Conservation (phyloP, 352 stramenopile species). For the Globisporangium perplexum region DNA sequence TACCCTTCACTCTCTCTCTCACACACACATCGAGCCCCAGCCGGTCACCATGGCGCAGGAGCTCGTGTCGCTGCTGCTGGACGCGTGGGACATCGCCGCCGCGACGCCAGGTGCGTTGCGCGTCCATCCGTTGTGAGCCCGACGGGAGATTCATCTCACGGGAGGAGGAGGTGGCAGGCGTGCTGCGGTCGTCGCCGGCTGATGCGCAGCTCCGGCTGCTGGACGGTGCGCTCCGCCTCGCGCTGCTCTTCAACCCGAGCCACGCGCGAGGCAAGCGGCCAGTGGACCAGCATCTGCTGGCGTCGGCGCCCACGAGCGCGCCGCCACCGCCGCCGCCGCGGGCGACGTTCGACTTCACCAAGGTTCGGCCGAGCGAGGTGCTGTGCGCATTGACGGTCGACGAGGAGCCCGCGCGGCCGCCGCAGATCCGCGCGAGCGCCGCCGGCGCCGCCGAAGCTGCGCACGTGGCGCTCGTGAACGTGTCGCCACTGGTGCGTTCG, state of each 20-base stretch:
- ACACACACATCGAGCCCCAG: background rate
- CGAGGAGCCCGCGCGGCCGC: constrained; percentile 3
- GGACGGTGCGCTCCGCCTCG: constrained; percentile 23
- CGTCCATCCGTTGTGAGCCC: too few relatives aligned
- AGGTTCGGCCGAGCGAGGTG: constrained; percentile 41
- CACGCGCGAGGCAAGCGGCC: constrained; percentile 42
- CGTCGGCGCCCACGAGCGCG: too few relatives aligned
- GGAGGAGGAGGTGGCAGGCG: too few relatives aligned
- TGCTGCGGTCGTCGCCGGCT: constrained; percentile 29
- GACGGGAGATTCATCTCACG: too few relatives aligned
- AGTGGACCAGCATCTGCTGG: constrained; percentile 25
- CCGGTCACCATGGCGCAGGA: background rate
- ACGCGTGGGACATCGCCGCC: constrained; percentile 18
- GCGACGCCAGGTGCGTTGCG: constrained; percentile 14
- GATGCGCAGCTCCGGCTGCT: constrained; percentile 30
- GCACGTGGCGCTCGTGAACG: constrained; percentile 50
- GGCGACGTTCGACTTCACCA: constrained; percentile 64
- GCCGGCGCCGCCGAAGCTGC: background rate
- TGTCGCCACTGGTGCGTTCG: constrained; percentile 50
- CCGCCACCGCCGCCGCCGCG: too few relatives aligned
- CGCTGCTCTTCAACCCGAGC: constrained; percentile 38
- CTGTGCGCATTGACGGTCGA: constrained; percentile 30
- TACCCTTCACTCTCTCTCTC: too few relatives aligned
- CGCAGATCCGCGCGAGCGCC: background rate
- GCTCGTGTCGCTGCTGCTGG: constrained; percentile 10